Conservation (phyloP, 805 yeast species). For the Candida chauliodis region DNA sequence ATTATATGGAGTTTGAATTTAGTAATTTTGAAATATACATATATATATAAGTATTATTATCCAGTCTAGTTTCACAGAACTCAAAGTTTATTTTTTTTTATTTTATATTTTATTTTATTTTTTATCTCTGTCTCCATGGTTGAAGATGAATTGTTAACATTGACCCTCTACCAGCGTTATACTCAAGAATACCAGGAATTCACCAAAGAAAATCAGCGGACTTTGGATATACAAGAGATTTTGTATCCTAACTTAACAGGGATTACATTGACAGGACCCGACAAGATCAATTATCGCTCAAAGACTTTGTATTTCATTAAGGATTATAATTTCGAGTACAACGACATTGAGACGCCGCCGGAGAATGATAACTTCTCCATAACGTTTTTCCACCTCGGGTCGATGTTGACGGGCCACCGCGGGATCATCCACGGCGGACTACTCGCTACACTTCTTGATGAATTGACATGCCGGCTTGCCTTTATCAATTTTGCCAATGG, state of each 20-base stretch:
- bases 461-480: conserved; percentile 40
- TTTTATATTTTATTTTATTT: neutral
- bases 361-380: conserved; percentile 25
- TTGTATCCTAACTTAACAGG: conserved; percentile 37
- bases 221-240: conserved; percentile 19
- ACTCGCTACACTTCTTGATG: conserved; percentile 41
- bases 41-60: neutral
- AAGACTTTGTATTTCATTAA: conserved; percentile 32
- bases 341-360: conserved; percentile 15
- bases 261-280: conserved; percentile 29
- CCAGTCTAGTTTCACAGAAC: too few relatives aligned
- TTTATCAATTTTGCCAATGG: conserved; percentile 37
- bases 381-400: conserved; percentile 39
- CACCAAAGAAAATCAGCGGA: conserved; percentile 3
- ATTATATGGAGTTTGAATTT: conserved; percentile 1
- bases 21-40: neutral
- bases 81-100: too few relatives aligned
- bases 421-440: conserved; percentile 44
- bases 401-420: conserved; percentile 35
- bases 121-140: neutral
- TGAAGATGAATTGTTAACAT: conserved; percentile 1
- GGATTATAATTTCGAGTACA: conserved; percentile 22
- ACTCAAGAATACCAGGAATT: conserved; percentile 3
- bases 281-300: conserved; percentile 32
- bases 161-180: neutral